Base-by-base conservation (phyloP, 1,284 basidiomycete species). In the Coniferiporia sulphurascens region DNA sequence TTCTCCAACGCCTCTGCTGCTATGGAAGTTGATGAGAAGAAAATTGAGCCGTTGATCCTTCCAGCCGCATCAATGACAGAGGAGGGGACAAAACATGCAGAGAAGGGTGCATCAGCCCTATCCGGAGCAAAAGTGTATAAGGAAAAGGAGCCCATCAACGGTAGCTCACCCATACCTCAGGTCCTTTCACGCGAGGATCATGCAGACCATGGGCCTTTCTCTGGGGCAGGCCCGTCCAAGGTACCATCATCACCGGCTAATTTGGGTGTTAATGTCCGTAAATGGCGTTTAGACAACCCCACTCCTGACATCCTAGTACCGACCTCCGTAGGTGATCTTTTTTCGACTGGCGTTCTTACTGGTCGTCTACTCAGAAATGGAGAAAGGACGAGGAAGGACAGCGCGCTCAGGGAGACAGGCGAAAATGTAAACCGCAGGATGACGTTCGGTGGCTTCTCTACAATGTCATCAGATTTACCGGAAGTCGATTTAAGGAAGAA, bases 391-490 rank as follows among this genome's bases (percentile, higher is more conserved):
- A 51, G 46, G 27, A 43, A 34, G 4, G 52, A 21, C 10, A 55
- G 9, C 5, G 9, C 35, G 13, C 6, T 15, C 17, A 8, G 17
- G 8, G 43, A 48, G 19, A 43, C 34, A n/a, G 41, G 48, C 32
- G 44, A 13, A 27, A 54, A 49, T 13, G 22, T 21, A n/a, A 34
- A 57, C 27, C 38, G 61, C 10, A 48, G 61, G 32, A 48, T 49
- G 50, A 59, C 61, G 9, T 62, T 62, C 43, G 57, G 46, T 10
- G 61, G 61, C 10, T 62, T 62, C 27, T 21, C 53, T 1, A 48
- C 49, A 50, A 9, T 34, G 34, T 27, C n/a, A 9, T 12, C 34
- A 34, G n/a, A 12, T 17, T 32, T 46, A 35, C 61, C 58, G 15
- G 60, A 62, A 12, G 15, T 55, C 21, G 60, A 62, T 45, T 22